Conservation (phyloP, 2,329 filamentous ascomycete species). For the Bertia moriformis region DNA sequence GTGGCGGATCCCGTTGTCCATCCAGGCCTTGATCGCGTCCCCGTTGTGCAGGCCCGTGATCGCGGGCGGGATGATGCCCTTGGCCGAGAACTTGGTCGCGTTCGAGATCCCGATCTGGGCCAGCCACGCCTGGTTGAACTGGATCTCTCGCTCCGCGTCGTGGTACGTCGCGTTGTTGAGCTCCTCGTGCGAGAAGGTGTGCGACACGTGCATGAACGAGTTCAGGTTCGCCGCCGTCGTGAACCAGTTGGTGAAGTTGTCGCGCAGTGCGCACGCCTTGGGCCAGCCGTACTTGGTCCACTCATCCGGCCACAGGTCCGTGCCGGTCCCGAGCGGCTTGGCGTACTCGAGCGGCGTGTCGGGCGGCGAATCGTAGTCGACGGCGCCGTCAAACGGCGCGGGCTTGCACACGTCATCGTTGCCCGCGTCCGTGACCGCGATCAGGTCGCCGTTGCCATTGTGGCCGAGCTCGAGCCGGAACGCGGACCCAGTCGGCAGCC, state of each 20-base stretch:
- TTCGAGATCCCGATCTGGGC: conserved; percentile 31
- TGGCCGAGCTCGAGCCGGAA: conserved; percentile 39
- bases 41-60: conserved; percentile 51
- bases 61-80: conserved; percentile 44
- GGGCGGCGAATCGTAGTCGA: conserved; percentile 26
- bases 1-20: conserved; percentile 39
- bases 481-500: conserved; percentile 31
- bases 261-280: conserved; percentile 28
- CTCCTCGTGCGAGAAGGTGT: conserved; percentile 45
- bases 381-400: conserved; percentile 14
- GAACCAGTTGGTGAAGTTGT: conserved; percentile 38
- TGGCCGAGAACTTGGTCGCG: conserved; percentile 29
- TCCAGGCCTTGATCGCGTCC: conserved; percentile 44
- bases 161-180: conserved; percentile 44
- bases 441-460: conserved; percentile 31
- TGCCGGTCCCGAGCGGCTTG: conserved; percentile 32
- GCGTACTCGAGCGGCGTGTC: conserved; percentile 27
- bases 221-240: conserved; percentile 28
- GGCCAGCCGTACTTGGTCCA: conserved; percentile 35
- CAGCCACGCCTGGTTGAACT: conserved; percentile 45
- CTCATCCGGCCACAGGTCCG: conserved; percentile 30
- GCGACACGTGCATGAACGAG: conserved; percentile 39
- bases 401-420: conserved; percentile 28
- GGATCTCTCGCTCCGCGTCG: conserved; percentile 39
- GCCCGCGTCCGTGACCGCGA: conserved; percentile 32